Conservation (phyloP, 2,329 filamentous ascomycete species). For the Verticillium alfalfae region DNA sequence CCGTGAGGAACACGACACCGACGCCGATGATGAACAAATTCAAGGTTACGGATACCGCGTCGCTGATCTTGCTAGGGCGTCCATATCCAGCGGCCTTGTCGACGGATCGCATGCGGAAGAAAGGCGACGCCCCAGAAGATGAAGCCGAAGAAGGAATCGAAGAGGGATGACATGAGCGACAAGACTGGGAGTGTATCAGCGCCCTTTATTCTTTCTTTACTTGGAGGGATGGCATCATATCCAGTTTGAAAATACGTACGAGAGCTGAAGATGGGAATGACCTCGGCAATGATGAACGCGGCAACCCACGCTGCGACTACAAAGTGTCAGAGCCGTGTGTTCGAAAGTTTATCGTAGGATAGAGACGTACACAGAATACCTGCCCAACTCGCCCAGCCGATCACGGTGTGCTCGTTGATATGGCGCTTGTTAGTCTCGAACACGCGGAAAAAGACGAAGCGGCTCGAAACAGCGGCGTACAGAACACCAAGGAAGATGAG, state of each 20-base stretch:
- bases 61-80: constrained; percentile 42
- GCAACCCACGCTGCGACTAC: constrained; percentile 66
- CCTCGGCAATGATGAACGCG: constrained; percentile 88
- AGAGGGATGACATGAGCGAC: constrained; percentile 80
- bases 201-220: not conserved
- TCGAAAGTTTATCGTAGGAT: not conserved
- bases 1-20: constrained; percentile 75
- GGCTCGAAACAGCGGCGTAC: constrained; percentile 83
- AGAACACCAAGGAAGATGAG: constrained; percentile 87
- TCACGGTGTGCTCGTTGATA: constrained; percentile 71
- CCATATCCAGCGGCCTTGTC: constrained; percentile 52
- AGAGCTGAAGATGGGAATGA: constrained; percentile 90
- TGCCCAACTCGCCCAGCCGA: constrained; percentile 77
- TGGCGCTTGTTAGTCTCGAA: constrained; percentile 71
- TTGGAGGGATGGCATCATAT: constrained; percentile 1
- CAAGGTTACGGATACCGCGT: constrained; percentile 50
- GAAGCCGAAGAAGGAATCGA: constrained; percentile 91
- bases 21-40: constrained; percentile 70
- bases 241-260: constrained; percentile 37
- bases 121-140: constrained; percentile 90
- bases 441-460: constrained; percentile 87
- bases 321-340: not conserved
- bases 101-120: constrained; percentile 67
- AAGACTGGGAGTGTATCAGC: constrained; percentile 33
- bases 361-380: constrained; percentile 56